A percentile compares a stretch with the other conserved stretches of the same genome.
Conservation (phyloP, 805 yeast genomes). For the Candida silvatica region DNA sequence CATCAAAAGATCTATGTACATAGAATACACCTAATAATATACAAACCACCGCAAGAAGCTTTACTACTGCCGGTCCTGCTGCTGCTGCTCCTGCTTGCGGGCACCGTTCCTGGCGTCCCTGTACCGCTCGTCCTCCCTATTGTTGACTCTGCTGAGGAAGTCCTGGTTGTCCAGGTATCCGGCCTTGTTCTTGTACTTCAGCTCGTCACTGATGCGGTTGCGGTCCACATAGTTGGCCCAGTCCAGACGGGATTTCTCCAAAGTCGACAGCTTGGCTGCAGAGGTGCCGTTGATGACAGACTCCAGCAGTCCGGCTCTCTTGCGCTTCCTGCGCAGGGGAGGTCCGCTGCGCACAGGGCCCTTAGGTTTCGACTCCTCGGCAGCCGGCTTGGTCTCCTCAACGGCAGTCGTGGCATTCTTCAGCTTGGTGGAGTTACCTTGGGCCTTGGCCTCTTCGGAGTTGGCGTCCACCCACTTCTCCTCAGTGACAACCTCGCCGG, state of each 20-base stretch:
- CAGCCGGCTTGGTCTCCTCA: not conserved
- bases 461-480: slow-evolving; percentile 66
- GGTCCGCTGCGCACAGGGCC: not conserved
- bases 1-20: not conserved
- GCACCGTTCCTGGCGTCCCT: slow-evolving; percentile 27
- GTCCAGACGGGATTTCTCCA: slow-evolving; percentile 88
- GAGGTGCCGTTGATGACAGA: slow-evolving; percentile 63
- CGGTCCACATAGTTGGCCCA: slow-evolving; percentile 94
- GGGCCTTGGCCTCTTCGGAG: slow-evolving; percentile 86
- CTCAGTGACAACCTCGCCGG: slow-evolving; percentile 76
- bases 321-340: slow-evolving; percentile 33
- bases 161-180: slow-evolving; percentile 91
- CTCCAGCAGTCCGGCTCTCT: slow-evolving; percentile 68
- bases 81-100: slow-evolving; percentile 3
- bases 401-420: not conserved
- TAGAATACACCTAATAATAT: slow-evolving; percentile 3
- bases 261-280: slow-evolving; percentile 76
- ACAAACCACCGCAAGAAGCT: slow-evolving; percentile 1
- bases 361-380: not conserved
- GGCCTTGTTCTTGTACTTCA: slow-evolving; percentile 71
- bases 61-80: not conserved
- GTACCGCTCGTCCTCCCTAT: slow-evolving; percentile 41
- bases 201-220: slow-evolving; percentile 76
- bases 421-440: slow-evolving; percentile 42
- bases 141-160: slow-evolving; percentile 70